Conservation (phyloP, 2,329 filamentous ascomycete species). For the Nannizzia gypsea region DNA sequence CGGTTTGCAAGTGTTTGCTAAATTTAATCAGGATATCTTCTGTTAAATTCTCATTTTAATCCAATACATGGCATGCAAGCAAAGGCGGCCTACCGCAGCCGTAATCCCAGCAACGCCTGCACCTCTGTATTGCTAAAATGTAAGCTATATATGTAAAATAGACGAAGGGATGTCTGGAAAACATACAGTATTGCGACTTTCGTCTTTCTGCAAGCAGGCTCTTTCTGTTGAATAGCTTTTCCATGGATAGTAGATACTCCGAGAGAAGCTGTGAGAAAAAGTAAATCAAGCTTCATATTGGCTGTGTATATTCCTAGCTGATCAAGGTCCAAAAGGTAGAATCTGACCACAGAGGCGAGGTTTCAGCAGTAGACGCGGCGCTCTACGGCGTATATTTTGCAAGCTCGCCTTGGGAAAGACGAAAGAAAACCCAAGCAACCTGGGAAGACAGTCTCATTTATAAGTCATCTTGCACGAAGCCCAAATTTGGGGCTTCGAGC, state of each 20-base stretch:
- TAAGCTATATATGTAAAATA: not conserved
- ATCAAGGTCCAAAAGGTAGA: no score
- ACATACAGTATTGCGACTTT: constrained; percentile 27
- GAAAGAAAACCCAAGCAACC: not conserved
- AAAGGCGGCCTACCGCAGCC: constrained; percentile 37
- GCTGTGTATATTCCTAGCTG: not conserved
- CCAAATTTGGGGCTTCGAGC: not conserved
- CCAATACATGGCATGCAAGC: not conserved
- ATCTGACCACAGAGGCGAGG: not conserved
- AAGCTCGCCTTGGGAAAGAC: not conserved
- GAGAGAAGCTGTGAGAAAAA: not conserved
- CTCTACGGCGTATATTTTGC: not conserved
- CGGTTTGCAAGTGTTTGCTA: constrained; percentile 50
- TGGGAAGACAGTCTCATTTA: not conserved
- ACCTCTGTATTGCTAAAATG: constrained; percentile 32
- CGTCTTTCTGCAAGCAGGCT: constrained; percentile 19
- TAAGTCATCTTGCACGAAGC: not conserved
- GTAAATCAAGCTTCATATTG: not conserved
- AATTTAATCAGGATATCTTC: not conserved
- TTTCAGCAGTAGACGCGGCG: not conserved
- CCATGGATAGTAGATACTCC: not conserved
- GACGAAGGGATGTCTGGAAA: not conserved
- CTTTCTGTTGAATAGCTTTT: not conserved
- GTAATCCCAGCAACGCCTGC: constrained; percentile 53
- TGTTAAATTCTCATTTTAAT: not conserved